Conservation (phyloP, 2,329 filamentous ascomycete genomes). For the Beauveria scarabaeidicola region DNA sequence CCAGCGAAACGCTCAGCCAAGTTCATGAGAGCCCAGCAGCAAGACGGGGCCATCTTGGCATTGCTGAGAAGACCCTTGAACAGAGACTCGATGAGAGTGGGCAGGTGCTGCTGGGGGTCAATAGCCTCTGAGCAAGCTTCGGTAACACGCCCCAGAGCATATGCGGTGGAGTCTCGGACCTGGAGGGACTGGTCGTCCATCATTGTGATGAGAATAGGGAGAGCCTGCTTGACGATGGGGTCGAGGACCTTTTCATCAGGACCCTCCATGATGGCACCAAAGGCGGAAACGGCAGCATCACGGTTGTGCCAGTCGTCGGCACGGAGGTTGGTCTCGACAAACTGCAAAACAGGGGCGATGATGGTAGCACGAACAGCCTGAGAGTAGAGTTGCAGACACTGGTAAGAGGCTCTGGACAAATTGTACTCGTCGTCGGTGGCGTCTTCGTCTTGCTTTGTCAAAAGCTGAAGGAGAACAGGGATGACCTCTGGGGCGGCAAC, state of each 20-base stretch:
- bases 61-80: slow-evolving; percentile 86
- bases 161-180: slow-evolving; percentile 92
- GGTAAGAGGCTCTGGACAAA: slow-evolving; percentile 86
- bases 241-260: slow-evolving; percentile 88
- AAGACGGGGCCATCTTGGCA: slow-evolving; percentile 94
- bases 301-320: slow-evolving; percentile 89
- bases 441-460: slow-evolving; percentile 97
- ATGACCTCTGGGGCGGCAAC: slow-evolving; percentile 92
- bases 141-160: slow-evolving; percentile 90
- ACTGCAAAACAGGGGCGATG: slow-evolving; percentile 76
- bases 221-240: slow-evolving; percentile 89
- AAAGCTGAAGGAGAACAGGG: slow-evolving; percentile 76
- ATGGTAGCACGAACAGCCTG: slow-evolving; percentile 82
- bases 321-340: slow-evolving; percentile 86
- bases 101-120: slow-evolving; percentile 73
- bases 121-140: slow-evolving; percentile 89
- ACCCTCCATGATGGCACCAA: slow-evolving; percentile 97
- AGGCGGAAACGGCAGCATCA: slow-evolving; percentile 93
- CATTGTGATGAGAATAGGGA: slow-evolving; percentile 80
- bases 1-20: slow-evolving; percentile 91
- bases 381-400: slow-evolving; percentile 90
- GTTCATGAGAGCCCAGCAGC: slow-evolving; percentile 99
- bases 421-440: slow-evolving; percentile 97
- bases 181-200: slow-evolving; percentile 88
- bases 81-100: slow-evolving; percentile 75